phyloP scores from a whole-genome alignment of 2,329 filamentous ascomycete genomes.

The Blastomyces silverae region DNA sequence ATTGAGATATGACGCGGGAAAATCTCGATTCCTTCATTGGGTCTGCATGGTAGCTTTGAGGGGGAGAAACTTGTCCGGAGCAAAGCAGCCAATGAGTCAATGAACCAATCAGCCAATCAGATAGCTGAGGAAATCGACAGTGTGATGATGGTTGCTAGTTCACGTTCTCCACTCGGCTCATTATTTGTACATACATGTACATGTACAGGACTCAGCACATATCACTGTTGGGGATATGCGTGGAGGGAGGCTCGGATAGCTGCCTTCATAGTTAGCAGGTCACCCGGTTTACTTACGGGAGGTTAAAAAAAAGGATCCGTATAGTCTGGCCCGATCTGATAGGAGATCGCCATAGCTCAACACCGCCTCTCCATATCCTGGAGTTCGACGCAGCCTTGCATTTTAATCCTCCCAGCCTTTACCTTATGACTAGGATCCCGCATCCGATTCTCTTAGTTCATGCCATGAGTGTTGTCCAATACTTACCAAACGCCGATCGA shows the following conservation, averaged over 20 bases:
- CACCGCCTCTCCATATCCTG: neutral
- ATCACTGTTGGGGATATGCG: neutral
- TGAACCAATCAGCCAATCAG: too few species aligned
- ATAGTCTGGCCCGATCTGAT: neutral
- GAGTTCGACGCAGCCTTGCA: neutral
- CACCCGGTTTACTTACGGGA: too few species aligned
- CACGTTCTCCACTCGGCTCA: neutral
- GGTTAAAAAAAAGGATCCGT: neutral
- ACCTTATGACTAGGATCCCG: neutral
- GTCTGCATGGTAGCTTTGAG: neutral
- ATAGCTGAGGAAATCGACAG: neutral
- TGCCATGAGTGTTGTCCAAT: neutral
- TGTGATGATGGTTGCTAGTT: neutral
- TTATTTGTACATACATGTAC: neutral
- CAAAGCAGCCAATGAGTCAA: neutral
- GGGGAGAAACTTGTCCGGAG: neutral
- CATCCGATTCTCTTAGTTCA: neutral
- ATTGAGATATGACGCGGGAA: neutral
- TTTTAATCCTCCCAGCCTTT: neutral
- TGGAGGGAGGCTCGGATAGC: neutral
- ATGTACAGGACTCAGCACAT: neutral
- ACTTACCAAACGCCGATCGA: neutral
- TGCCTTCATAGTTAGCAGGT: neutral
- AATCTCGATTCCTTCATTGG: neutral
- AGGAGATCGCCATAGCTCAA: neutral